Evolutionary conservation across 352 stramenopile species (phyloP).

Genomic region (Halophytophthora polymorphica): DNA sequence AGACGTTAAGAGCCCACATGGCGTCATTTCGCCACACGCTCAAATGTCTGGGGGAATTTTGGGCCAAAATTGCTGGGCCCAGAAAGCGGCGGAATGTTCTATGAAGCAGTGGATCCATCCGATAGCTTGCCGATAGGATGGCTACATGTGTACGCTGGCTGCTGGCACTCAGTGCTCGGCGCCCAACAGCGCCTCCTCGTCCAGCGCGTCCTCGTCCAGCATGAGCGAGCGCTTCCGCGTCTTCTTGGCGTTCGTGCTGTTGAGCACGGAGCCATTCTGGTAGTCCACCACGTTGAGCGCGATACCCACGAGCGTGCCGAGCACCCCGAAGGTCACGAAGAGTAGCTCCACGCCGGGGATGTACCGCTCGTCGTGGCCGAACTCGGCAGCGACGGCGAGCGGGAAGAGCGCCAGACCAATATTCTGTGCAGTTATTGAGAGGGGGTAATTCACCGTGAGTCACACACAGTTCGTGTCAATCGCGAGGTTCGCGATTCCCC

Average conservation of each 20-base stretch:
- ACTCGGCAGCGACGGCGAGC: conserved; percentile 68
- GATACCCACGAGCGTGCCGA: conserved; percentile 69
- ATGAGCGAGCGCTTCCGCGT: conserved; percentile 37
- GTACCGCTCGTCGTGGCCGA: conserved; percentile 67
- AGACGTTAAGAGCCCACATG: too few species aligned
- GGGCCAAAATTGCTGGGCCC: too few species aligned
- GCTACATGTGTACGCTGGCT: conserved; percentile 11
- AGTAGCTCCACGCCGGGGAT: conserved; percentile 80
- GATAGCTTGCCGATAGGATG: neutral
- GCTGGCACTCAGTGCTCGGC: conserved; percentile 41
- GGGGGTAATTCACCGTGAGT: neutral
- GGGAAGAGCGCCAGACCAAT: conserved; percentile 80
- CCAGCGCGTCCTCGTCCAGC: conserved; percentile 55
- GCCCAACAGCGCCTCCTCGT: conserved; percentile 53
- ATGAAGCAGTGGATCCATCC: neutral
- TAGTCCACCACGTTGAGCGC: conserved; percentile 76
- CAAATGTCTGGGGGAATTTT: too few species aligned
- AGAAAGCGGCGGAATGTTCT: too few species aligned
- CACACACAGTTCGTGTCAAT: conserved; percentile 9
- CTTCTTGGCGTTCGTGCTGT: conserved; percentile 39
- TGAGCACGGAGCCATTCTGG: conserved; percentile 75
- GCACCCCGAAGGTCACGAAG: conserved; percentile 73
- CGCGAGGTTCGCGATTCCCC: neutral
- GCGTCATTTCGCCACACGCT: too few species aligned
- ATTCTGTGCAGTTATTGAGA: conserved; percentile 37